Conservation (phyloP, 371 early-diverging fungal genomes). For the Cokeromyces recurvatus region DNA sequence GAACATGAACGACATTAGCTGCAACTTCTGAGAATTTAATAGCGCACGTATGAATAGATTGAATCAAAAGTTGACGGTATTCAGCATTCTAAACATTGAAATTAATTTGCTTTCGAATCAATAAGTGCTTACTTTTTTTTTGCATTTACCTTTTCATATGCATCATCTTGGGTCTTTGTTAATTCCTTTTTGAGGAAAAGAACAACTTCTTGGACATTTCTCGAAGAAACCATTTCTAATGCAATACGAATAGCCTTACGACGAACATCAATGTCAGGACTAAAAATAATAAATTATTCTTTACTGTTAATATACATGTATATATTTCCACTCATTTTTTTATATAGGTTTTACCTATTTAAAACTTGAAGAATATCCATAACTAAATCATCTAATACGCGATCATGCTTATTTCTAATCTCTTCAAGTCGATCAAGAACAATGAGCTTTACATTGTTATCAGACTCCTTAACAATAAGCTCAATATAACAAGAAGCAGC, state of each 20-base stretch:
- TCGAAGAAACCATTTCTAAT: constrained; percentile 82
- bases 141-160: constrained; percentile 83
- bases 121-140: neutral
- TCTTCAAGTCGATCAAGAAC: constrained; percentile 89
- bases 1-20: constrained; percentile 86
- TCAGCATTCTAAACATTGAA: constrained; percentile 66
- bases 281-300: neutral
- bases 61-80: constrained; percentile 91
- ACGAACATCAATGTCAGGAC: constrained; percentile 96
- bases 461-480: constrained; percentile 86
- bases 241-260: constrained; percentile 83
- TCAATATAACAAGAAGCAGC: constrained; percentile 90
- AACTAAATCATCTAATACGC: constrained; percentile 83
- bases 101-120: neutral
- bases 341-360: constrained; percentile 41
- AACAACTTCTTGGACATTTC: constrained; percentile 93
- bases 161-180: constrained; percentile 82
- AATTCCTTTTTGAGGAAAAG: constrained; percentile 91
- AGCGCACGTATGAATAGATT: constrained; percentile 94
- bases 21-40: constrained; percentile 94
- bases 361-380: constrained; percentile 93
- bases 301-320: no score
- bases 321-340: no score
- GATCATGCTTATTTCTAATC: constrained; percentile 79
- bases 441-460: constrained; percentile 97